Base-by-base conservation (phyloP, 2,329 filamentous ascomycete species). In the Mollisia scopiformis region DNA sequence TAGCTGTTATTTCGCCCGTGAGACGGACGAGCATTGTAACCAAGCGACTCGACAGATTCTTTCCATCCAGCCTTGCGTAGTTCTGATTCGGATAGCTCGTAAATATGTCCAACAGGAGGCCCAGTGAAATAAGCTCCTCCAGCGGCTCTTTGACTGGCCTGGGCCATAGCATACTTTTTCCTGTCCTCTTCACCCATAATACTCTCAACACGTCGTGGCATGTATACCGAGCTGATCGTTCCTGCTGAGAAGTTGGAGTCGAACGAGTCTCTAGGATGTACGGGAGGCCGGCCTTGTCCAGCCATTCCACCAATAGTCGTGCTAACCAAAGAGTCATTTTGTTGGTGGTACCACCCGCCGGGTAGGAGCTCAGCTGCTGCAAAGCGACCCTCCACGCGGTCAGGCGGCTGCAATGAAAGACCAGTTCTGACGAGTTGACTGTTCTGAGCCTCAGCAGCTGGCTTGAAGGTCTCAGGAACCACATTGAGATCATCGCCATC, bases 401-500 rank as follows among this genome's bases (percentile, higher is more conserved):
- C 84, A 0, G 90, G 88, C 0, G 94, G 93, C 67, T 89, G 85
- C 23, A 97, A 79, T 41, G 75, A 85, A 80, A 75, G 89, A 75
- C 71, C 82, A 67, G 74, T 79, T 70, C 76, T 81, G 68, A 72
- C 77, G 63, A 85, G 71, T 0, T 74, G 75, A 30, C 76, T 73
- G 58, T 75, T 76, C 56, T 79, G 76, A 8, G 84, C 85, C 54
- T 87, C 81, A 5, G 80, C 75, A 3, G 85, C 84, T 0, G 81
- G 82, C 58, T 84, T 85, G 78, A 97, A 97, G 0, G 92, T 93
- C 73, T 96, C 91, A 0, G 93, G 90, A 10, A 96, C 86, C 53
- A 97, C 85, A 68, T 97, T 97, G 58, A 97, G 84, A 66, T 97
- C 94, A 71, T 98, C 93, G 0, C 93, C 93, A 11, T 84, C 82